Evolutionary conservation across 108 stramenopile genomes (phyloP), one percentile per base, ranked within the genome.

Genomic region (Pseudonitzschia multiseries): DNA sequence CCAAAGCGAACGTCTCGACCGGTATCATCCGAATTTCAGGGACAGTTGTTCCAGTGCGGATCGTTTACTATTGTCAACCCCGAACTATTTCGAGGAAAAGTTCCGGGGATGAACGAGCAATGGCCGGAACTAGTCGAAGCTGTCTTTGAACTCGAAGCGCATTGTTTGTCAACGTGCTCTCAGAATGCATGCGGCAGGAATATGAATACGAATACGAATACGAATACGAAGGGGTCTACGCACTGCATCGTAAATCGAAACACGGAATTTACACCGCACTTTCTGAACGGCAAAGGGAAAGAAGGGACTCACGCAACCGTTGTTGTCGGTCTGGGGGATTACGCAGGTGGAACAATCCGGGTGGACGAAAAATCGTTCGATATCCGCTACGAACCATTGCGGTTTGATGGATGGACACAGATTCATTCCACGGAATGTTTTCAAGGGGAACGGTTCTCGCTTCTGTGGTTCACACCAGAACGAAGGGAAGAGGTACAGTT

Each of bases 391-490:
- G 72, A 83, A 46, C 87, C 93, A 24, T 33, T 94, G 21, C 93
- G 95, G 60, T 97, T 96, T 71, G 84, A 98, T 79, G 97, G 96
- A 51, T 98, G 60, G 62, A 89, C 76, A 29, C 80, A 90, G 44
- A 71, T 92, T 36, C 97, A 98, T 74, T 98, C 93, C 89, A 98
- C 97, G 14, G 61, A 70, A 52, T 80, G 88, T 0, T 96, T 94
- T 57, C 22, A 20, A 50, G 97, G 97, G 14, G 95, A 98, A 71
- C 80, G 96, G 13, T 98, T 87, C 60, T 83, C 81, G n/a, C 67
- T 98, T 20, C 94, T 98, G 22, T 98, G 89, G 87, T 98, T 98
- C 80, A 96, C 95, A 22, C 97, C 96, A 5, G 82, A 83, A 57
- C 36, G 9, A 18, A 64, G 40, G 75, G 26, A 26, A 22, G 57